Evolutionary conservation across 164 flowering plant genomes (phyloP), one percentile per base, ranked within the genome.

Genomic region (Magnolia sinica): DNA sequence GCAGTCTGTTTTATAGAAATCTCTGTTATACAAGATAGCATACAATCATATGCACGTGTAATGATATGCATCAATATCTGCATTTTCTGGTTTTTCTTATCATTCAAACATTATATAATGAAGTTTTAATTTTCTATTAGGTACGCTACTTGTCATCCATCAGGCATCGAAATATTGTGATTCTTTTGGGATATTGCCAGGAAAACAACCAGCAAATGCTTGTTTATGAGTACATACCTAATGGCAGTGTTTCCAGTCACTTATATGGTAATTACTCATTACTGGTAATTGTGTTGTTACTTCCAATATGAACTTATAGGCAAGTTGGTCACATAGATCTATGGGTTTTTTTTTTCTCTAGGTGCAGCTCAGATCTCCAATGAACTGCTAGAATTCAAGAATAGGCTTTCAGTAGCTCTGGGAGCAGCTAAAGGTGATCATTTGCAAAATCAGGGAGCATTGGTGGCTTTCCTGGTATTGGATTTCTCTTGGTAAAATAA

Each of bases 351-450:
- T 13, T 13, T 31, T 58, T 59, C n/a, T 24, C 77, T 84, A 91
- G 98, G 97, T 51, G 68, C 87, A 49, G 85, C 88, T 79, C 91
- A 87, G 78, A 81, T 76, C 77, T 80, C 95, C 50, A 73, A 68
- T 63, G 87, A 86, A 79, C 91, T 86, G 90, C 91, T 92, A 72
- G 96, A 95, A 79, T 92, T 95, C 92, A 92, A 89, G 88, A 86
- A 82, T 73, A 85, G 98, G 77, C 94, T 92, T 79, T 66, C 87
- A 64, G 92, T 91, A 76, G 94, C 97, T 83, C 81, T 89, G 50
- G 97, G 96, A 78, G 98, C 98, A 83, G 97, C 98, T 88, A 92
- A 88, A 94, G 98, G 98, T 95, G 94, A 95, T 89, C 91, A 83
- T 89, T 85, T 91, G 88, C 91, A 87, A 88, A 91, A 90, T 87